Evolutionary conservation across 495 filamentous ascomycete species (phyloP), one percentile per base, ranked within the genome.

Genomic region (Talaromyces adpressus): DNA sequence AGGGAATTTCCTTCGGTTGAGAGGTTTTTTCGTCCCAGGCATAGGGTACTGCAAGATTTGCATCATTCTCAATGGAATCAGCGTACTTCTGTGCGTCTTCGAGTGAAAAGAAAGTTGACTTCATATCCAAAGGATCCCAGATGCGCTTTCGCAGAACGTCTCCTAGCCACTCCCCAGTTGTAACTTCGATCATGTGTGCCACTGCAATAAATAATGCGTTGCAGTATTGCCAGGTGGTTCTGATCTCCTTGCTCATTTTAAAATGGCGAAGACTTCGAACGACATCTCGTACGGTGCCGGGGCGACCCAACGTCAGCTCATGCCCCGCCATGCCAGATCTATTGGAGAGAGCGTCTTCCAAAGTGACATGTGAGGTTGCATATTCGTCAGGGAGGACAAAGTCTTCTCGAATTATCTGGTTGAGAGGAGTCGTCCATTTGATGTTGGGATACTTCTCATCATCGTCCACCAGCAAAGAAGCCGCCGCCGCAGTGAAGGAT

Each of bases 311-410:
- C 29, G 65, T 56, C n/a, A 61, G 67, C 65, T 80, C 73, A 69
- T 82, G 78, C 9, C 75, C 69, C 20, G 82, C 72, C 60, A 83
- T 71, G 3, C 79, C 83, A 30, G 78, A 75, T 57, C 79, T 78
- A 69, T 84, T 81, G 29, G 78, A 79, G 14, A 81, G 71, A 12
- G 75, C 73, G 67, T 84, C 82, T 62, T 85, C 79, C 62, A 84
- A 69, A 6, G 79, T 85, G 6, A 79, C 69, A 66, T 82, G 77
- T 4, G 59, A 62, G 29, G 80, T 81, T 2, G 69, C 67, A 63
- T 74, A 81, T 4, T 67, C 68, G 25, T 75, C 71, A 6, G 69
- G 58, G 18, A 85, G 71, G 52, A 83, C 76, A 63, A 86, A 85
- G 68, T 85, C 81, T 2, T 76, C 77, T 16, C 72, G 71, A 54